phyloP scores from a whole-genome alignment of 2,329 filamentous ascomycete genomes.

The Grosmannia penicillata region DNA sequence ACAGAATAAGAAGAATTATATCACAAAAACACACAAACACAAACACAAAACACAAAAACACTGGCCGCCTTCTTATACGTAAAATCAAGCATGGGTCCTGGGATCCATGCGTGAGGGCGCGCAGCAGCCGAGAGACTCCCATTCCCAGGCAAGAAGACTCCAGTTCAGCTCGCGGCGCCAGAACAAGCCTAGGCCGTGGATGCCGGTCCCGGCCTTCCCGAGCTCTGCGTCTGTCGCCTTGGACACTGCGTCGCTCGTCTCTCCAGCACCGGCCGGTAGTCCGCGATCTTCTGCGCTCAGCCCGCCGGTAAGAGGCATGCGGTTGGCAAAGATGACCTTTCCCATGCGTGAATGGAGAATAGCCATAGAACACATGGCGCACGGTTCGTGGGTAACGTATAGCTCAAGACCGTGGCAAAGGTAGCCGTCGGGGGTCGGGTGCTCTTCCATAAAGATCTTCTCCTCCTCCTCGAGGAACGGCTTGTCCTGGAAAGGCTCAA shows the following conservation, averaged over 20 bases:
- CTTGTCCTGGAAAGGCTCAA: slow-evolving; percentile 51
- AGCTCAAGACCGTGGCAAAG: slow-evolving; percentile 88
- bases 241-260: too few species aligned
- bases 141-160: slow-evolving; percentile 73
- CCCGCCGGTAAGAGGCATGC: slow-evolving; percentile 70
- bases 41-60: neutral
- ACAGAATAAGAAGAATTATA: neutral
- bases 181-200: slow-evolving; percentile 49
- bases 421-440: slow-evolving; percentile 64
- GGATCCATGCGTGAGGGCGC: slow-evolving; percentile 14
- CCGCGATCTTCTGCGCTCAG: slow-evolving; percentile 62
- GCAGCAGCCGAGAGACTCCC: slow-evolving; percentile 32
- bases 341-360: slow-evolving; percentile 88
- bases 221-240: neutral
- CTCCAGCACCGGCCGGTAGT: neutral
- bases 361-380: slow-evolving; percentile 93
- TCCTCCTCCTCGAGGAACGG: slow-evolving; percentile 55
- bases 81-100: slow-evolving; percentile 9
- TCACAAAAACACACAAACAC: neutral
- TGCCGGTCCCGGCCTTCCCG: slow-evolving; percentile 7
- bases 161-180: slow-evolving; percentile 72
- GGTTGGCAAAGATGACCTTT: slow-evolving; percentile 63
- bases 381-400: slow-evolving; percentile 91
- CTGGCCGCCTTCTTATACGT: neutral
- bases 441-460: slow-evolving; percentile 46